Percentiles rank a stretch among this genome's conserved stretches.
phyloP scores from a whole-genome alignment of 2,329 filamentous ascomycete genomes.

The Botrytis hyacinthi region DNA sequence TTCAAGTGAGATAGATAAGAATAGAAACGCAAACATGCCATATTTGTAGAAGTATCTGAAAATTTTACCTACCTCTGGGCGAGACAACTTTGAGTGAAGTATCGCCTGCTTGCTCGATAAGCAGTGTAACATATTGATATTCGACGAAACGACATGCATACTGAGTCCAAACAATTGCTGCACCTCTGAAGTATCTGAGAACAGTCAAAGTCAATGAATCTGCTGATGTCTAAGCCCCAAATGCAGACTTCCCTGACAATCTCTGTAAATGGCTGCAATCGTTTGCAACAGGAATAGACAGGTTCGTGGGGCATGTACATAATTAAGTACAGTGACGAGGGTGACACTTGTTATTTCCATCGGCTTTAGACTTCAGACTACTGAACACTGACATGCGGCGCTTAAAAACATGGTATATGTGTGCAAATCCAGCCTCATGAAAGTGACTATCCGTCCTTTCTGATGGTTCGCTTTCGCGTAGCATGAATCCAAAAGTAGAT shows the following conservation, averaged over 20 bases:
- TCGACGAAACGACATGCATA: conserved; percentile 5
- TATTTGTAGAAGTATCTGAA: neutral
- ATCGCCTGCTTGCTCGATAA: neutral
- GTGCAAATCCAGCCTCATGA: neutral
- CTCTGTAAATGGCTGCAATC: neutral
- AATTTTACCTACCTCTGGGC: neutral
- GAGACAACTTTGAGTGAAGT: neutral
- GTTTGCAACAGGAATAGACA: conserved; percentile 1
- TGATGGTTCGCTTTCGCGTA: conserved; percentile 4
- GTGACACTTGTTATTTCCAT: neutral
- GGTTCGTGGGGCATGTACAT: conserved; percentile 1
- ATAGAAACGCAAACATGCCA: neutral
- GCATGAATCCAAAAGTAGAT: neutral
- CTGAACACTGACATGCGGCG: neutral
- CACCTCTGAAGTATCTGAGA: neutral
- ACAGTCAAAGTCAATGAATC: neutral
- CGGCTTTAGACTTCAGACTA: neutral
- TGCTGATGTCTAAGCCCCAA: neutral
- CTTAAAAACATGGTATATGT: neutral
- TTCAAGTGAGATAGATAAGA: neutral
- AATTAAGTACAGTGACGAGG: neutral
- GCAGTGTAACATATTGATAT: neutral
- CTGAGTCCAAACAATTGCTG: neutral
- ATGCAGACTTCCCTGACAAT: too few relatives aligned
- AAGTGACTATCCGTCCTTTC: neutral